These are phyloP conservation scores for Stentor coeruleus DNA, from an alignment of 73 alveolate species.

Conservation along the genomic window DNA sequence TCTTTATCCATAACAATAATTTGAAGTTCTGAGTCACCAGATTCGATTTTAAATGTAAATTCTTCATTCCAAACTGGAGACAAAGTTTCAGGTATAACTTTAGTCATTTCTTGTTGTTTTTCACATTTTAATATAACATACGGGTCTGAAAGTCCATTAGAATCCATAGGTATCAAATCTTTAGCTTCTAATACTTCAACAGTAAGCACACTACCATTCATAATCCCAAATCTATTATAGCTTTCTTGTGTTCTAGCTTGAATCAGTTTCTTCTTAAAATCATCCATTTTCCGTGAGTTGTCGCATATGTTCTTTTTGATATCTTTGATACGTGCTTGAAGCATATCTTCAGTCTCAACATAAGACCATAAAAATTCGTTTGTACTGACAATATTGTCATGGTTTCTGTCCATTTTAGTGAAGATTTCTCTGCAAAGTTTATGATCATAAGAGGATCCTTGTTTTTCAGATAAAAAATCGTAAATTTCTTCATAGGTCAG, in stretches of 20 bases:
- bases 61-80: slow-evolving; percentile 71
- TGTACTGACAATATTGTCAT: slow-evolving; percentile 36
- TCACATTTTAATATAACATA: slow-evolving; percentile 50
- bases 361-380: slow-evolving; percentile 43
- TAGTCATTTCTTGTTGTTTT: slow-evolving; percentile 43
- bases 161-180: slow-evolving; percentile 59
- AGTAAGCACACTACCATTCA: slow-evolving; percentile 54
- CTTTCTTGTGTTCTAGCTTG: slow-evolving; percentile 44
- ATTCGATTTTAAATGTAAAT: slow-evolving; percentile 48
- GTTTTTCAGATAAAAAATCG: slow-evolving; percentile 6
- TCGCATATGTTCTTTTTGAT: slow-evolving; percentile 33
- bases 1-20: slow-evolving; percentile 52
- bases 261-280: slow-evolving; percentile 23
- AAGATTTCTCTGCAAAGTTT: slow-evolving; percentile 31
- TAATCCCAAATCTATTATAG: slow-evolving; percentile 49
- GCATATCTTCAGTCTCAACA: slow-evolving; percentile 41
- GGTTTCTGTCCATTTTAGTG: slow-evolving; percentile 35
- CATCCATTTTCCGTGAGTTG: slow-evolving; percentile 33
- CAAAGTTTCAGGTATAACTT: slow-evolving; percentile 31
- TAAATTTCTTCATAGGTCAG: slow-evolving; percentile 24
- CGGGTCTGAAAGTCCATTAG: slow-evolving; percentile 62
- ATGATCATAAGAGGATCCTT: slow-evolving; percentile 34
- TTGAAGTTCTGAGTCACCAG: slow-evolving; percentile 45
- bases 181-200: slow-evolving; percentile 60
- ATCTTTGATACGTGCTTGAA: slow-evolving; percentile 38